Percentiles rank a stretch among this genome's conserved stretches.
These are phyloP conservation scores for Cryptococcus floricola DNA, from an alignment of 1,284 basidiomycete species.

Conservation along the genomic window DNA sequence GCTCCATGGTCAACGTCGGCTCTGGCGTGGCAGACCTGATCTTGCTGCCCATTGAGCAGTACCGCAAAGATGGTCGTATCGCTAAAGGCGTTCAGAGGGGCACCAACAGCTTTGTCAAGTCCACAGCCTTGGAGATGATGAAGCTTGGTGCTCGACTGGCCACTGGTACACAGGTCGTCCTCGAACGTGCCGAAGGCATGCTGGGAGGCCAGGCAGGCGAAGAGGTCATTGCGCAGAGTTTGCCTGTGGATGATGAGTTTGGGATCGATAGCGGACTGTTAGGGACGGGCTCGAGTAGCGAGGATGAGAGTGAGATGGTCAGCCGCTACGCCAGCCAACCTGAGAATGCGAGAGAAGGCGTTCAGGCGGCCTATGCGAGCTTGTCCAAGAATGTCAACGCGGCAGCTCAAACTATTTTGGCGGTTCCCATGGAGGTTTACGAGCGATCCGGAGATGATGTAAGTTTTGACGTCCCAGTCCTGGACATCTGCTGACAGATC, in stretches of 20 bases:
- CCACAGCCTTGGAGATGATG: slow-evolving; percentile 90
- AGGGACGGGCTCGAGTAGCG: slow-evolving; percentile 52
- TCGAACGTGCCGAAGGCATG: slow-evolving; percentile 92
- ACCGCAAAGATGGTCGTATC: slow-evolving; percentile 92
- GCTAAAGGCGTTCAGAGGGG: slow-evolving; percentile 92
- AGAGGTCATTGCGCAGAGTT: slow-evolving; percentile 20
- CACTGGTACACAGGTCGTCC: slow-evolving; percentile 93
- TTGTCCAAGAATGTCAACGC: slow-evolving; percentile 78
- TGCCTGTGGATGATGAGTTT: neutral
- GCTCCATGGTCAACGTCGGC: slow-evolving; percentile 93
- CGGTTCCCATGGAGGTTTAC: slow-evolving; percentile 98
- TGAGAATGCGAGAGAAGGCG: slow-evolving; percentile 71
- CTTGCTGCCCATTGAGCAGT: slow-evolving; percentile 92
- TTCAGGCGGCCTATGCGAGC: slow-evolving; percentile 85
- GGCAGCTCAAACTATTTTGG: slow-evolving; percentile 95
- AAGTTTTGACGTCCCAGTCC: slow-evolving; percentile 30
- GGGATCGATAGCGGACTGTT: slow-evolving; percentile 1
- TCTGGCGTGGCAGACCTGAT: slow-evolving; percentile 94
- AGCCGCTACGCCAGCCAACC: slow-evolving; percentile 92
- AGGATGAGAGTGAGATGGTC: slow-evolving; percentile 52
- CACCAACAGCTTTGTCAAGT: slow-evolving; percentile 84
- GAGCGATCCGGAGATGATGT: slow-evolving; percentile 85
- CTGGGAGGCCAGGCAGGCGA: slow-evolving; percentile 56
- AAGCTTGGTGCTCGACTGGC: slow-evolving; percentile 91
- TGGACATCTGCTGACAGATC: neutral